Evolutionary conservation across 352 stramenopile species (phyloP).

Genomic region (Phytopythium ostracodes): DNA sequence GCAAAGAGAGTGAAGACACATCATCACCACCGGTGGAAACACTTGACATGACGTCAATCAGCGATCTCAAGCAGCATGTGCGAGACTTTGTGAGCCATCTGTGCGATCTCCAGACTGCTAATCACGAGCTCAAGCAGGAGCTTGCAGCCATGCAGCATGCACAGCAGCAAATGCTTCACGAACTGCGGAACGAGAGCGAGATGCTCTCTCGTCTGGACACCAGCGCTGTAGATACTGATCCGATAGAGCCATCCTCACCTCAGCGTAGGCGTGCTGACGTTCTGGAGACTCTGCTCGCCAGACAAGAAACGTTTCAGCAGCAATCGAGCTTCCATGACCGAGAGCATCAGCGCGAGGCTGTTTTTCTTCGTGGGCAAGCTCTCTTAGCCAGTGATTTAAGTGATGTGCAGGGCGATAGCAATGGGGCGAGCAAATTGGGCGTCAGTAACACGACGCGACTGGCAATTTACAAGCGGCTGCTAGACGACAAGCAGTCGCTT

Average conservation of each 20-base stretch:
- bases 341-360: slow-evolving; percentile 11
- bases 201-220: slow-evolving; percentile 19
- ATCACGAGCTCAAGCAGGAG: slow-evolving; percentile 14
- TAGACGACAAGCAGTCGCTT: slow-evolving; percentile 5
- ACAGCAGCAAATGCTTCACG: slow-evolving; percentile 15
- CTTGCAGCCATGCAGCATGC: slow-evolving; percentile 14
- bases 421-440: neutral
- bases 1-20: neutral
- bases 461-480: slow-evolving; percentile 19
- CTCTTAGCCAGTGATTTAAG: slow-evolving; percentile 6
- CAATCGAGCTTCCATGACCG: slow-evolving; percentile 8
- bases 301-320: slow-evolving; percentile 2
- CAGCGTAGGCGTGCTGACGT: slow-evolving; percentile 17
- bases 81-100: slow-evolving; percentile 23
- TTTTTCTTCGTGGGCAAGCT: slow-evolving; percentile 16
- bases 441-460: slow-evolving; percentile 19
- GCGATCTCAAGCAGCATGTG: slow-evolving; percentile 26
- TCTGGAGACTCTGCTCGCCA: slow-evolving; percentile 18
- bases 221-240: neutral
- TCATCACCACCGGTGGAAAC: neutral
- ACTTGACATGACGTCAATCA: slow-evolving; percentile 1
- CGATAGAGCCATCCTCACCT: neutral
- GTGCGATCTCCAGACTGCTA: slow-evolving; percentile 18
- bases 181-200: slow-evolving; percentile 18
- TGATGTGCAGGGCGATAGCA: neutral